Conservation (phyloP, 2,329 filamentous ascomycete genomes). For the Verticillium tricorpus region DNA sequence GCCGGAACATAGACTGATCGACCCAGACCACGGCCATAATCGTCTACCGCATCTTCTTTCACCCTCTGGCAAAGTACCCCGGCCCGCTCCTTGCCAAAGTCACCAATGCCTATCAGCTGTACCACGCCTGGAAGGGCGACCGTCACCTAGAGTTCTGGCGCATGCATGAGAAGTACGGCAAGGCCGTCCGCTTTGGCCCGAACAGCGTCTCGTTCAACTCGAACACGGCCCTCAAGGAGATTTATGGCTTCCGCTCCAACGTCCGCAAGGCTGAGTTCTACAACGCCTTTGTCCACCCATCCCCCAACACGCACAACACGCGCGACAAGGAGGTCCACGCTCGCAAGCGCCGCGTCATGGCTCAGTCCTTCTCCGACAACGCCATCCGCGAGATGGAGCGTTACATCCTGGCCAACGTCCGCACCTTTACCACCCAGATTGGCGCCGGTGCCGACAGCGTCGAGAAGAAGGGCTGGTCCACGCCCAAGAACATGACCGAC, state of each 20-base stretch:
- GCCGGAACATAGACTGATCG: slow-evolving; percentile 2
- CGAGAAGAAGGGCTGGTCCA: slow-evolving; percentile 52
- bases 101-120: slow-evolving; percentile 62
- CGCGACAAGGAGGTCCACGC: slow-evolving; percentile 66
- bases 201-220: slow-evolving; percentile 77
- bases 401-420: slow-evolving; percentile 60
- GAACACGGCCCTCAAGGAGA: slow-evolving; percentile 59
- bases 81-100: slow-evolving; percentile 60
- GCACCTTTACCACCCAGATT: slow-evolving; percentile 60
- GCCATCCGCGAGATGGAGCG: slow-evolving; percentile 65
- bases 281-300: slow-evolving; percentile 66
- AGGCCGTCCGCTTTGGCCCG: slow-evolving; percentile 72
- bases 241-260: slow-evolving; percentile 60
- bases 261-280: slow-evolving; percentile 69
- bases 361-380: slow-evolving; percentile 65
- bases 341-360: slow-evolving; percentile 65
- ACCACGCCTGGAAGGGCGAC: slow-evolving; percentile 70
- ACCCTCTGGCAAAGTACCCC: slow-evolving; percentile 61
- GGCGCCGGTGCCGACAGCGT: slow-evolving; percentile 31
- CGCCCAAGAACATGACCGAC: slow-evolving; percentile 57
- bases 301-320: slow-evolving; percentile 68
- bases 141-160: slow-evolving; percentile 69
- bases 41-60: slow-evolving; percentile 57
- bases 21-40: slow-evolving; percentile 34
- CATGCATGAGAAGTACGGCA: slow-evolving; percentile 65